Base-by-base conservation (phyloP, 139 green algal species). In the Chlorella sp. region DNA sequence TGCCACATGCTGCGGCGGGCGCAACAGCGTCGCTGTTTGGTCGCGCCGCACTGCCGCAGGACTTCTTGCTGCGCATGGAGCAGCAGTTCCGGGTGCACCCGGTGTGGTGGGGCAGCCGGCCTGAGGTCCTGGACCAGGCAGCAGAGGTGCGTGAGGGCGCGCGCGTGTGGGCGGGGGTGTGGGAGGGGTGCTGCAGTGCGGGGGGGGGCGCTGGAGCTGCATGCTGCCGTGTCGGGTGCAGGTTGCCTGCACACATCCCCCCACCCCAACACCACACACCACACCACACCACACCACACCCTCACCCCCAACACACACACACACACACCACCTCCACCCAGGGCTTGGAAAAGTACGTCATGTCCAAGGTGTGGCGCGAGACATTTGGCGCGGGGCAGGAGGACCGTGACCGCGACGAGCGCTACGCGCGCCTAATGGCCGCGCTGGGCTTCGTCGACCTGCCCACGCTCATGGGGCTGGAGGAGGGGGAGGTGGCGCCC, bases 311-410 rank as follows among this genome's bases (percentile, higher is more conserved):
- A n/a, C n/a, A n/a, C n/a, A n/a, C n/a, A n/a, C n/a, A n/a, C 50
- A 40, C 19, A 8, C 7, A 29, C 65, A 5, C 21, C 31, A 21
- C 15, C 15, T 35, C 42, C 25, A 15, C 53, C 35, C 82, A 98
- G 91, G 95, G 93, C 21, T 76, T 99, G 68, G 95, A 99, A 74
- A 98, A 98, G 83, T 99, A 99, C 72, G 75, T 98, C 35, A 92
- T 98, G 87, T 98, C 91, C 33, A 98, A 98, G 85, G 82, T 98
- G 63, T 93, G 94, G 77, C 79, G 89, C 35, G 84, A 88, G 27
- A 91, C 85, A 3, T 99, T 98, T 82, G 88, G 67, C 0, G 41
- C 80, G 15, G 77, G 59, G 14, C 58, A 55, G 5, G 82, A 93
- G 50, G 94, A 98, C 59, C 58, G 62, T 25, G 93, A 97, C 78